These are phyloP conservation scores for Magnaporthales sp. DNA, from an alignment of 2,329 filamentous ascomycete species.

Conservation along the genomic window DNA sequence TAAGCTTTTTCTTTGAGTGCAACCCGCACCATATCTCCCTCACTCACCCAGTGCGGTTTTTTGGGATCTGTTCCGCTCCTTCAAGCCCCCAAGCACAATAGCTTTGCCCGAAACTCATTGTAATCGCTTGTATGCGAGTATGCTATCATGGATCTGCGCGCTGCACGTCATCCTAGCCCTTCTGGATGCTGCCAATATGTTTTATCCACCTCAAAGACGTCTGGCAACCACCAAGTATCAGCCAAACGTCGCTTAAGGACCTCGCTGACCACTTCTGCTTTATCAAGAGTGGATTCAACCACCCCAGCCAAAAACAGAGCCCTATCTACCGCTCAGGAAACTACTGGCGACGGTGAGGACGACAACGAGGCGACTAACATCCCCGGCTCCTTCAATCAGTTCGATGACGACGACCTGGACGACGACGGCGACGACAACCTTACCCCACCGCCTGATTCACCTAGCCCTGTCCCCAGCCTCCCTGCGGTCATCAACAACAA, in stretches of 20 bases:
- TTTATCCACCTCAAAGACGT: background rate
- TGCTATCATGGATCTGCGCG: background rate
- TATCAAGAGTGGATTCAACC: background rate
- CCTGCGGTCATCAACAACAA: conserved; percentile 24
- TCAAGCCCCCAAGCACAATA: background rate
- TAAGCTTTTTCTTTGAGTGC: background rate
- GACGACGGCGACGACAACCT: conserved; percentile 32
- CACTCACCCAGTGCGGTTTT: background rate
- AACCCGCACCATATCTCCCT: background rate
- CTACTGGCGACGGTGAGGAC: background rate
- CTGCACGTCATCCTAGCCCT: background rate
- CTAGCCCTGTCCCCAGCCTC: conserved; percentile 17
- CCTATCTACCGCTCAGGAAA: background rate
- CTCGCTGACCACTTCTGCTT: background rate
- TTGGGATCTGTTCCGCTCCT: background rate
- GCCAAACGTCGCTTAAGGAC: background rate
- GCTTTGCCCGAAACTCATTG: background rate
- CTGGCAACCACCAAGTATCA: background rate
- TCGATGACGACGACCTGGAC: conserved; percentile 18
- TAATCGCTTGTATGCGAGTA: background rate
- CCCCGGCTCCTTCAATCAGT: background rate
- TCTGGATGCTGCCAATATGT: background rate
- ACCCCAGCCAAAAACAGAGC: background rate
- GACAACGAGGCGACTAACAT: background rate
- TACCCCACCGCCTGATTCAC: conserved; percentile 31